Conservation (phyloP, 192 early-diverging fungal genomes). For the Rhizophagus sp. region DNA sequence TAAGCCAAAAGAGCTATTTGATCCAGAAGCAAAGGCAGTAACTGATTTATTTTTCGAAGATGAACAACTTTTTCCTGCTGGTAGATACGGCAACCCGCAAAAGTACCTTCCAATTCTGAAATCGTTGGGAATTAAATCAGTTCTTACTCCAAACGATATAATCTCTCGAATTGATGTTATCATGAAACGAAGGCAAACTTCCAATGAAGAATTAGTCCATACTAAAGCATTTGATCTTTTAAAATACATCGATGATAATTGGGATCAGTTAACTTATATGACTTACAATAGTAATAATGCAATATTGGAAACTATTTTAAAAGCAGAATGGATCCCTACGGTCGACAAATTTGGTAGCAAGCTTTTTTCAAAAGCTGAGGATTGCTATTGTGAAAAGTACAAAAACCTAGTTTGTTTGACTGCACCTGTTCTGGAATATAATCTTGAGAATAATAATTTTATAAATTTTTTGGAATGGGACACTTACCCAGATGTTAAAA, state of each 20-base stretch:
- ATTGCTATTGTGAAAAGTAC: not conserved
- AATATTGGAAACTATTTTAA: not conserved
- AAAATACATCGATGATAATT: too few species aligned
- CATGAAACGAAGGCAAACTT: too few species aligned
- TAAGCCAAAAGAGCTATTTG: not conserved
- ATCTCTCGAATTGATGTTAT: too few species aligned
- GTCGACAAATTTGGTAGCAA: not conserved
- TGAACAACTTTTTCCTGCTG: not conserved
- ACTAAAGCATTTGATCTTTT: too few species aligned
- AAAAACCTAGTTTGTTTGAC: not conserved
- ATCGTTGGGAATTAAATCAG: not conserved
- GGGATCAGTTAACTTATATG: too few species aligned
- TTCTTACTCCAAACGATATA: not conserved
- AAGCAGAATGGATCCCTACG: not conserved
- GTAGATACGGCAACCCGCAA: too few species aligned
- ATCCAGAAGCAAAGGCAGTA: not conserved
- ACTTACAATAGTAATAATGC: too few species aligned
- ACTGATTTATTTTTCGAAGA: not conserved
- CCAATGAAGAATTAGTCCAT: too few species aligned
- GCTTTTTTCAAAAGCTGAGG: not conserved
- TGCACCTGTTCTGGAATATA: not conserved
- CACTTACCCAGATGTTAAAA: not conserved
- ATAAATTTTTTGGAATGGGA: not conserved
- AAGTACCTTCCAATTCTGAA: not conserved
- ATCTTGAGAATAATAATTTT: not conserved